Evolutionary conservation across 768 basidiomycete species (phyloP), one percentile per base, ranked within the genome.

Genomic region (Hygrophorus pudorinus): DNA sequence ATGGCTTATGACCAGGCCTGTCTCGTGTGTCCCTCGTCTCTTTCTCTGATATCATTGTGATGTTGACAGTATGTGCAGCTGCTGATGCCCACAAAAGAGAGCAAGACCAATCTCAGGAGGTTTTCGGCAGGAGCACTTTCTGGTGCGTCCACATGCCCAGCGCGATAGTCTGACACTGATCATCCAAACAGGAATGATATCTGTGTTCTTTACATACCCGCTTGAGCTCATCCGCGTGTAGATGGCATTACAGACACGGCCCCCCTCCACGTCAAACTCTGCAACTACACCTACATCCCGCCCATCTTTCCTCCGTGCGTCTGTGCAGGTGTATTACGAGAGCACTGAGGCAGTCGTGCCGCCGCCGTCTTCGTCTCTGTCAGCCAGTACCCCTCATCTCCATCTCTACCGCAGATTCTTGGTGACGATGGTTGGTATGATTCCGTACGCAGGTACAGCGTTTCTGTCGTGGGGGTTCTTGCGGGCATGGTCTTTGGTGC

Each of bases 351-450:
- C 53, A 12, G 31, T 58, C 0, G 31, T 55, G 10, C 48, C 58
- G 37, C 44, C 59, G 7, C 37, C 51, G 38, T 48, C 59, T 47
- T 47, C 57, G 50, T 41, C 60, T 11, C 39, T 48, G 59, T 33
- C 55, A 30, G 64, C 74, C 35, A 73, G 74, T 10, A 77, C 85
- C 54, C 85, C 86, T 12, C 58, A 89, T 42, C 72, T 92, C 44
- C 88, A 93, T 56, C 91, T 98, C 65, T 99, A 98, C 59, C 86
- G 96, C 16, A 94, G 96, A n/a, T 97, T 98, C 65, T 81, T 81
- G 5, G 90, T 96, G 21, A 92, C 92, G 16, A 63, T 98, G 31
- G 61, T 78, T 10, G 94, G 96, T 36, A 98, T 97, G 75, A 70
- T 98, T 27, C 94, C 94, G 4, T 97, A 98, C 54, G 90, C 92